Base-by-base conservation (phyloP, 345 rosid species). In the Aquilaria malaccensis region DNA sequence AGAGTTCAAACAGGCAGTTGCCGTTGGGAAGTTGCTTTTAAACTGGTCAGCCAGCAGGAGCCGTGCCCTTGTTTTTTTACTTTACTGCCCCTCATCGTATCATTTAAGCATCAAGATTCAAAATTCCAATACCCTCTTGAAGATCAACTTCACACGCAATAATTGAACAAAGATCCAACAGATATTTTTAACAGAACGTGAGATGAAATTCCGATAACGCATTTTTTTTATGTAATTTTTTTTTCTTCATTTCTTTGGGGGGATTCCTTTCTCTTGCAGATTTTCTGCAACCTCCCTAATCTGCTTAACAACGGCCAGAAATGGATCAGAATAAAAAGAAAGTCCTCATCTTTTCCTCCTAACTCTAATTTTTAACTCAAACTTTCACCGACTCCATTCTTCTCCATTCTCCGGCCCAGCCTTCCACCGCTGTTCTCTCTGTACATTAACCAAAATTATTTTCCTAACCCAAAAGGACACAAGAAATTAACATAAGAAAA, bases 401-500 rank as follows among this genome's bases (percentile, higher is more conserved):
- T 68, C 55, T 30, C 45, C 59, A 13, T 14, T 67, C 65, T 62
- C 30, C 59, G 56, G 6, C 33, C 12, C 58, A 6, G 9, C 6
- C 30, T 56, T 37, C 50, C 47, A 41, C 50, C 59, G 59, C 50
- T 56, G 60, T 57, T 68, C 33, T n/a, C 74, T 47, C 86, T 85
- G 85, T 84, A 86, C 94, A 89, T 61, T 72, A 66, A 66, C 73
- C 80, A 70, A 74, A 81, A 77, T 81, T 80, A 79, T 72, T 77
- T 72, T 62, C 65, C 7, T 4, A 37, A 37, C 77, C 66, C 80
- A 63, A 69, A 73, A 63, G 45, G 14, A 74, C 64, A 72, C 58
- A 61, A 74, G 63, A 71, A 50, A 29, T 59, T 72, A 33, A 72
- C 62, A 70, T 63, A 68, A 52, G 12, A 66, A 31, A 30, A 66